Conservation (phyloP, 164 flowering plant genomes). For the Amborella trichopoda region DNA sequence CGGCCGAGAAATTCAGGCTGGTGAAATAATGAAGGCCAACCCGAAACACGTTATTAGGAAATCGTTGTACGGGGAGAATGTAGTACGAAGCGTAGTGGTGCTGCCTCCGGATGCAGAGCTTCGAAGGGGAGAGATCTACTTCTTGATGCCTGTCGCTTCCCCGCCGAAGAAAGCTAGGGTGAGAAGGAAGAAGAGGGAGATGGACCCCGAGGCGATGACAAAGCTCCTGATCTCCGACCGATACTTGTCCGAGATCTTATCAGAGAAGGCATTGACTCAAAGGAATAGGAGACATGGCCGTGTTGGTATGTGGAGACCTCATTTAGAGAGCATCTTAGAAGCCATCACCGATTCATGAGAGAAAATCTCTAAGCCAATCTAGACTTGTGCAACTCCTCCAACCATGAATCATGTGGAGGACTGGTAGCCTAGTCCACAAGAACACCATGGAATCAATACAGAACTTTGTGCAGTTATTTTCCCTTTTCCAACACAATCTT, state of each 20-base stretch:
- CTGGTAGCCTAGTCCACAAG: too few relatives aligned
- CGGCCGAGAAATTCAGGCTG: conserved; percentile 46
- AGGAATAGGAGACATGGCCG: conserved; percentile 70
- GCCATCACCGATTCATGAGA: conserved; percentile 18
- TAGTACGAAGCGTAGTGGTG: conserved; percentile 37
- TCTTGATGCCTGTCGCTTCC: conserved; percentile 52
- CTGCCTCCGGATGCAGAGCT: conserved; percentile 82
- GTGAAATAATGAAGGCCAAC: conserved; percentile 64
- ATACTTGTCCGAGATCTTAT: conserved; percentile 66
- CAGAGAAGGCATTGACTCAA: conserved; percentile 57
- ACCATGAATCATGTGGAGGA: too few relatives aligned
- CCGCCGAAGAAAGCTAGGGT: background rate
- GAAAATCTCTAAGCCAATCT: too few relatives aligned
- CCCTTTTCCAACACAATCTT: too few relatives aligned
- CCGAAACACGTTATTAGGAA: conserved; percentile 81
- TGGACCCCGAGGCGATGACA: conserved; percentile 7
- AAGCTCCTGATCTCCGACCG: conserved; percentile 44
- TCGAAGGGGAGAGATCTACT: conserved; percentile 87
- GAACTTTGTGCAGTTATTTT: too few relatives aligned
- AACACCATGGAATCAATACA: too few relatives aligned
- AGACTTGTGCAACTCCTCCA: too few relatives aligned
- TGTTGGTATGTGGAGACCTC: conserved; percentile 82
- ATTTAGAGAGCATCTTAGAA: conserved; percentile 78
- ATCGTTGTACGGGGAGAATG: conserved; percentile 34
- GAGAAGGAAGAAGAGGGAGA: background rate